A percentile compares a stretch with the other conserved stretches of the same genome.
phyloP scores from a whole-genome alignment of 208 protist species.

The Willaertia magna region DNA sequence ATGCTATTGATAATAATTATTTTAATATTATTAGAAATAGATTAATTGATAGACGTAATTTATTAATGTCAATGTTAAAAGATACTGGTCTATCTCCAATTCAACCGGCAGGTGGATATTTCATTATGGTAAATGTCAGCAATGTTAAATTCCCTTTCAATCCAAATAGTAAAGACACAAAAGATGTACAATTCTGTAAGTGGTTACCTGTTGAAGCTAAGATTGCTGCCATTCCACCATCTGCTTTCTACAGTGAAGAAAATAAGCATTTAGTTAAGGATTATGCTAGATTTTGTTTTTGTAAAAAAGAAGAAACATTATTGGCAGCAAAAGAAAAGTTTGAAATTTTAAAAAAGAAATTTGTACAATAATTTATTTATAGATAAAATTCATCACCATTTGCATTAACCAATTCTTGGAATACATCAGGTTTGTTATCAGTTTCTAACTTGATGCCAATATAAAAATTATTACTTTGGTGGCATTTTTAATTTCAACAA shows the following conservation, averaged over 20 bases:
- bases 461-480: too few species aligned
- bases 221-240: conserved; percentile 57
- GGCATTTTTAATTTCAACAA: too few species aligned
- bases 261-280: conserved; percentile 23
- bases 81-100: conserved; percentile 39
- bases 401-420: too few species aligned
- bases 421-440: too few species aligned
- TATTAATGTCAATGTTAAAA: conserved; percentile 34
- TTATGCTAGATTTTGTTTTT: conserved; percentile 47
- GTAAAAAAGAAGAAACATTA: conserved; percentile 44
- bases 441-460: too few species aligned
- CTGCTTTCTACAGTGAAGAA: conserved; percentile 35
- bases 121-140: conserved; percentile 62
- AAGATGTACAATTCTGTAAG: conserved; percentile 66
- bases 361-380: too few species aligned
- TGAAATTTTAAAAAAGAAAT: neutral
- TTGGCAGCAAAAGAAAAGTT: conserved; percentile 17
- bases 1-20: conserved; percentile 42
- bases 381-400: too few species aligned
- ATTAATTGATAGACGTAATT: conserved; percentile 36
- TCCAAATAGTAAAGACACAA: conserved; percentile 35
- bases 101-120: conserved; percentile 56
- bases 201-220: conserved; percentile 61
- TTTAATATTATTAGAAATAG: conserved; percentile 36
- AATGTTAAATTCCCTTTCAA: conserved; percentile 49